Evolutionary conservation across 441 rosid genomes (phyloP), one percentile per base, ranked within the genome.

Genomic region (Eruca vesicaria): DNA sequence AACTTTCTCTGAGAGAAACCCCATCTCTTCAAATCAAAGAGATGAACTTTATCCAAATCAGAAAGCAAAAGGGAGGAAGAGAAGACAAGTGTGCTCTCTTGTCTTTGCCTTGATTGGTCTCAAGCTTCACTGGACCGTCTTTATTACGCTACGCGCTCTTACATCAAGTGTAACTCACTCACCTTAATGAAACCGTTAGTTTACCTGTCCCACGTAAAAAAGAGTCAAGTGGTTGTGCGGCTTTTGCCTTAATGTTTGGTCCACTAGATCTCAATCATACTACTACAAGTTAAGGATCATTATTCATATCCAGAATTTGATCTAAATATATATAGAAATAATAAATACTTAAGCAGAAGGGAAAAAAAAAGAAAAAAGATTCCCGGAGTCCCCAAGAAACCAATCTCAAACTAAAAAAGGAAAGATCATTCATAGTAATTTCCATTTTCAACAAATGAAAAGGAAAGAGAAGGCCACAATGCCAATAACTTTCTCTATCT

Each of bases 361-460:
- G 19, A 14, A 19, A 52, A 4, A 4, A 20, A 9, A 52, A 50
- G 3, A 52, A 50, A 52, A 41, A 63, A 56, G 56, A 43, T 71
- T 71, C 31, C 52, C 77, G 77, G 77, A 66, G 80, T 78, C 65
- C 26, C 60, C 73, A 71, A 77, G 72, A 72, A 43, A 71, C 63
- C 71, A 43, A 35, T 31, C 35, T 59, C 15, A 74, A n/a, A 75
- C 36, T 52, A 9, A 50, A 50, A 20, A 10, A 53, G 7, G n/a
- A 53, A 20, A 53, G 58, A 52, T 66, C 77, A 72, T 78, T 66
- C 77, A 72, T 78, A 15, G 77, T 66, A 36, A 67, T 72, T 72
- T 72, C 80, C 73, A 65, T 58, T 48, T 71, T 43, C 18, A 50
- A 69, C 59, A n/a, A n/a, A n/a, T n/a, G n/a, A n/a, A n/a, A n/a